Base-by-base conservation (phyloP, 805 yeast species). In the Tetrapisispora namnaoensis region DNA sequence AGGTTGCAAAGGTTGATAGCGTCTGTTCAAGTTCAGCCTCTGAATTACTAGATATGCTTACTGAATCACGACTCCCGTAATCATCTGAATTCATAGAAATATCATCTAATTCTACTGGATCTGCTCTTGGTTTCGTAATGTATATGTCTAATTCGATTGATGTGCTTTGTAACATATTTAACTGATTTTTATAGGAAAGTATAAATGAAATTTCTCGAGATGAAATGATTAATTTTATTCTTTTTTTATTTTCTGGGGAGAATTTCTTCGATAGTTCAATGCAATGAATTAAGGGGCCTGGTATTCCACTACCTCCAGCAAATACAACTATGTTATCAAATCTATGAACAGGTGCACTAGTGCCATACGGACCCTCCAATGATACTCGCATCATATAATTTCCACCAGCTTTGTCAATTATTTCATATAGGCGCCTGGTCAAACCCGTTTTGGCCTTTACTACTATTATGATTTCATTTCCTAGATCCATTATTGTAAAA, bases 241-340 rank as follows among this genome's bases (percentile, higher is more conserved):
- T 30, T 32, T 47, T 49, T 3, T 36, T 22, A 8, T 34, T 24
- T 24, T 43, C 47, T 22, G 43, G 37, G 13, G 51, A 46, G 18
- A 17, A 27, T 10, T 28, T 16, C 24, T 53, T 39, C 21, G 55
- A 57, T 17, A 76, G 54, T 42, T 71, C 69, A 24, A 68, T 53
- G 1, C 74, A 79, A 49, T 76, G 69, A 4, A 77, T 65, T 49
- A 75, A 74, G 20, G 78, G 71, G 1, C 80, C 86, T 0, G 91
- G 81, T 46, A 85, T 70, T 47, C 93, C 93, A 47, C 79, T 79
- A 30, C 93, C 91, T 44, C 88, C 90, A 8, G 90, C 83, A 22
- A 84, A 52, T 41, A 82, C 72, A 7, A 82, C 70, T 6, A 81
- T 75, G 49, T 76, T 73, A 44, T 78, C 75, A 55, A 74, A 82